A percentile compares a stretch with the other conserved stretches of the same genome.
Evolutionary conservation across 2,329 filamentous ascomycete genomes (phyloP).

Genomic region (Samsoniella hepiali): DNA sequence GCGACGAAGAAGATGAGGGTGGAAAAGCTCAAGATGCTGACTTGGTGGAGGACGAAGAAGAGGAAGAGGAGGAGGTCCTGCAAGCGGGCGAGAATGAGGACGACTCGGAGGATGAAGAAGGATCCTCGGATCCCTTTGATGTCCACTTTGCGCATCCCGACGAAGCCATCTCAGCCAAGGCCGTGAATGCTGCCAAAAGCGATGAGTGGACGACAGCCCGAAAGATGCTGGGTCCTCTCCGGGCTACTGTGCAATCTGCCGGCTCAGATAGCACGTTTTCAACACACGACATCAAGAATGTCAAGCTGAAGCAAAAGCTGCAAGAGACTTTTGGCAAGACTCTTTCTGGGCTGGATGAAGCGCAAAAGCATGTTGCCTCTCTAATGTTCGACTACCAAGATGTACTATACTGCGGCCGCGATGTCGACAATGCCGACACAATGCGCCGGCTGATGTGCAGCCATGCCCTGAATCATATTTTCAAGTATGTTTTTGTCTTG

Average conservation of each 20-base stretch:
- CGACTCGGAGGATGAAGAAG: constrained; percentile 50
- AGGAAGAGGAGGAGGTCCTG: constrained; percentile 42
- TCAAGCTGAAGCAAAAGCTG: constrained; percentile 71
- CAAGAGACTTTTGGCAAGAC: constrained; percentile 51
- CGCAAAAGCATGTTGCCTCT: constrained; percentile 65
- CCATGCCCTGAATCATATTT: constrained; percentile 86
- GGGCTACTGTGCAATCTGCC: constrained; percentile 47
- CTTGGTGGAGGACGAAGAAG: constrained; percentile 32
- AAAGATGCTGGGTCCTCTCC: constrained; percentile 43
- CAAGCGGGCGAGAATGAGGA: constrained; percentile 30
- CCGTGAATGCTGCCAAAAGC: constrained; percentile 48
- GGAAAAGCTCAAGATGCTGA: constrained; percentile 37
- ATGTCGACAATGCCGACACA: constrained; percentile 61
- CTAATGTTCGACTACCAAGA: constrained; percentile 81
- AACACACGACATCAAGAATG: constrained; percentile 40
- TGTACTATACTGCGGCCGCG: constrained; percentile 71
- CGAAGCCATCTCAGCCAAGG: constrained; percentile 54
- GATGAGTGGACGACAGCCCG: constrained; percentile 52
- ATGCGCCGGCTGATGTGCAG: constrained; percentile 72
- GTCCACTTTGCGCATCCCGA: constrained; percentile 71
- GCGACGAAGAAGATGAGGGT: constrained; percentile 24
- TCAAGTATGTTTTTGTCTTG: constrained; percentile 59
- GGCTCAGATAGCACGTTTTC: constrained; percentile 35
- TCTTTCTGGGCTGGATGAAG: constrained; percentile 54
- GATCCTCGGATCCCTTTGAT: constrained; percentile 70